phyloP scores from a whole-genome alignment of 1,284 basidiomycete species.

The Uromyces viciae-fabae region DNA sequence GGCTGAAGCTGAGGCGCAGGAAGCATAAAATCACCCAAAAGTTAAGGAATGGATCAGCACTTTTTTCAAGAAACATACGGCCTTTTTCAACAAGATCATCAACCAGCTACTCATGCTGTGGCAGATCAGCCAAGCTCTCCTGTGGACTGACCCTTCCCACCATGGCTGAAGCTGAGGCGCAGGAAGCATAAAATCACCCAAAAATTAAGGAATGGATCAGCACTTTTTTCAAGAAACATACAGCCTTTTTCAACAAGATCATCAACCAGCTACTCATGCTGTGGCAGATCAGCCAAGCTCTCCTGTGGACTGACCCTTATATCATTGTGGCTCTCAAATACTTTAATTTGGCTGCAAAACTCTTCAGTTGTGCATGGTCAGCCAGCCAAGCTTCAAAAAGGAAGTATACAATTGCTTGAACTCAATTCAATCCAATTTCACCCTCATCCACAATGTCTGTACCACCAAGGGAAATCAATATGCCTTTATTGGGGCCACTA shows the following conservation, averaged over 20 bases:
- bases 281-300: not conserved
- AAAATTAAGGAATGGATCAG: too few relatives aligned
- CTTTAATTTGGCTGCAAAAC: not conserved
- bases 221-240: not conserved
- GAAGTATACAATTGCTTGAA: not conserved
- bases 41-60: too few relatives aligned
- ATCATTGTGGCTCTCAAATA: not conserved
- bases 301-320: slow-evolving; percentile 8
- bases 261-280: not conserved
- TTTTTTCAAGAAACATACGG: too few relatives aligned
- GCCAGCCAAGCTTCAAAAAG: not conserved
- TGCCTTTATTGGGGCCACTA: not conserved
- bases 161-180: too few relatives aligned
- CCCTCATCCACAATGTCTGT: slow-evolving; percentile 5
- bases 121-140: too few relatives aligned
- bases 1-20: too few relatives aligned
- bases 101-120: too few relatives aligned
- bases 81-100: too few relatives aligned
- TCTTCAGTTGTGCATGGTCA: not conserved
- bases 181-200: too few relatives aligned
- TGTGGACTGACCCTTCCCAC: too few relatives aligned
- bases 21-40: too few relatives aligned
- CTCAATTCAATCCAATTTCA: not conserved
- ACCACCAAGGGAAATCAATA: slow-evolving; percentile 4
- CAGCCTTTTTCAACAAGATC: not conserved